Base-by-base conservation (phyloP, 441 rosid species). In the Rhodomyrtus psidioides region DNA sequence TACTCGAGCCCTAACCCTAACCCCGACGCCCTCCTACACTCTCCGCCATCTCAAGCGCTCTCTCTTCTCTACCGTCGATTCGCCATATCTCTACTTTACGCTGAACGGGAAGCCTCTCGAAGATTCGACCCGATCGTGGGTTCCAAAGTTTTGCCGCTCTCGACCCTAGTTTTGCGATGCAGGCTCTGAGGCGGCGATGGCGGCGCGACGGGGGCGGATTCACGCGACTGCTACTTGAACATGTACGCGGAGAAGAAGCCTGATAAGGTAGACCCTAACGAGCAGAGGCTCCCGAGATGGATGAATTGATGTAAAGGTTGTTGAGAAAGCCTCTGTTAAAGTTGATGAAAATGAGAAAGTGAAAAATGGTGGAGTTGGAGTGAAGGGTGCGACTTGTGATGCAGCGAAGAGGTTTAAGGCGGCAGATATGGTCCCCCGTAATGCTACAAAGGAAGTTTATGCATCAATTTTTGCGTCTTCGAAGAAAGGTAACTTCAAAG, bases 211-310 rank as follows among this genome's bases (percentile, higher is more conserved):
- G 99, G 98, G 12, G 99, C 98, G 0, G 98, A 94, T 90, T 96
- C 99, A 24, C 98, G 98, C 4, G 98, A 97, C 88, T 97, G 98
- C 85, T 97, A 97, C 85, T 98, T 97, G 83, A 97, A 97, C 79
- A 96, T 95, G 99, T 96, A 97, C 89, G 99, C 99, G 1, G 99
- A 91, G 88, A 95, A 92, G n/a, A n/a, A n/a, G n/a, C n/a, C n/a
- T n/a, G n/a, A n/a, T n/a, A n/a, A n/a, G n/a, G n/a, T n/a, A n/a
- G n/a, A n/a, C n/a, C n/a, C n/a, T n/a, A n/a, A n/a, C n/a, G n/a
- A n/a, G n/a, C n/a, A n/a, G n/a, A n/a, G n/a, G n/a, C n/a, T n/a
- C n/a, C n/a, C n/a, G n/a, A n/a, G n/a, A n/a, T n/a, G n/a, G n/a
- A n/a, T n/a, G n/a, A n/a, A n/a, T n/a, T n/a, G n/a, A n/a, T n/a